Evolutionary conservation across 352 stramenopile species (phyloP), one percentile per base, ranked within the genome.

Genomic region (Elongisporangium anandrum): DNA sequence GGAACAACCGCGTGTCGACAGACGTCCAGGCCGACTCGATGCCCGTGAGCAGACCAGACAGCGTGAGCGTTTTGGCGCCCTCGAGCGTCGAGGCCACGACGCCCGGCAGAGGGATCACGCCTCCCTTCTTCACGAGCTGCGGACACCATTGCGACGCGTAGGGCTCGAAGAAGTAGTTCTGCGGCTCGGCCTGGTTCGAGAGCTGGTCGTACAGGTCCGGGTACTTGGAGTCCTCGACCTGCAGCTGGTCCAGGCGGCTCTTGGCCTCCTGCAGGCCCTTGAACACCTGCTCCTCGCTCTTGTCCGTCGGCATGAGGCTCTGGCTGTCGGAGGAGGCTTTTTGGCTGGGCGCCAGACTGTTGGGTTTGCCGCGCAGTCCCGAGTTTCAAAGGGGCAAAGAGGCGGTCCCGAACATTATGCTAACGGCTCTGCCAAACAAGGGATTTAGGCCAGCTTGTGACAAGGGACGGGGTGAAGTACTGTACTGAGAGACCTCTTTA

Each of bases 1-100:
- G 73, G 61, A 97, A 99, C 16, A 99, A 73, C 0, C 82, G 84
- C 41, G 95, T 81, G 72, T 99, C 97, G 21, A 98, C 82, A n/a
- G 79, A 97, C 56, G 98, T 91, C 97, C 97, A 99, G 23, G 90
- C 96, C 50, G 97, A 78, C 69, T 95, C 71, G 10, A 97, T 87
- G 24, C 94, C 75, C 15, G 91, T 80, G 45, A 99, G 73, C 12
- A 99, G 64, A 9, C 96, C 96, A 69, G 97, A 98, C 9, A 98
- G 82, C 39, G 82, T 88, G 19, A 91, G 58, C 8, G 78, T 76
- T 59, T 80, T 74, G 21, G 85, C 65, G 23, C 92, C 81, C 20
- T 93, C 85, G 16, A 94, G 64, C 39, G 84, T 77, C 7, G 73
- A 85, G 24, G 81, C 81, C 41, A 95, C 80, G 8, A 88, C 80